Evolutionary conservation across 208 protist genomes (phyloP).

Genomic region (Trypanosoma mega): DNA sequence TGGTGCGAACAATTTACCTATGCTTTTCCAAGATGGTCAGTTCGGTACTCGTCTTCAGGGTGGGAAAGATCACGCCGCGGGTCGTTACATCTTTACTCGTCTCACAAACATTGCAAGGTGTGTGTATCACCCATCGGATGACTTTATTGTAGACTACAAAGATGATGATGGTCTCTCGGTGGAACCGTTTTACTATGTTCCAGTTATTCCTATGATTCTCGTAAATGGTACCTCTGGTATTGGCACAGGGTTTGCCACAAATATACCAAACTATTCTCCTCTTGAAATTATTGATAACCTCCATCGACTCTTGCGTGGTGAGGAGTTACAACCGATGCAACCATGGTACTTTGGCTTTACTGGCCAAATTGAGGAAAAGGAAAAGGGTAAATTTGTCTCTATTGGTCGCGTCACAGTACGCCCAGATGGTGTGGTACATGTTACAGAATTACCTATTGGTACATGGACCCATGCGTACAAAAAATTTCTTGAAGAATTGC

Average conservation of each 20-base stretch:
- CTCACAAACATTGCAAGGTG: constrained; percentile 93
- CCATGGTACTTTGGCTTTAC: constrained; percentile 99
- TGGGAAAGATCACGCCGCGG: constrained; percentile 98
- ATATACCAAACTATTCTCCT: constrained; percentile 99
- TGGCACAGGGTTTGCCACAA: constrained; percentile 99
- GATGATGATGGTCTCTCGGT: constrained; percentile 99
- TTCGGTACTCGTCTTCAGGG: constrained; percentile 99
- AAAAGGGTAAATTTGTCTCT: constrained; percentile 82
- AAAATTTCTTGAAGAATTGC: constrained; percentile 92
- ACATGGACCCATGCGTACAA: constrained; percentile 97
- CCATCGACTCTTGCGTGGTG: constrained; percentile 75
- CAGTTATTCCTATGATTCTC: constrained; percentile 99
- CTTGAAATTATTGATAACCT: constrained; percentile 94
- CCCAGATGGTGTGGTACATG: constrained; percentile 84
- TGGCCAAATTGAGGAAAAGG: constrained; percentile 83
- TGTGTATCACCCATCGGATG: constrained; percentile 98
- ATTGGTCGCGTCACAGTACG: constrained; percentile 63
- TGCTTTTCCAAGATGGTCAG: constrained; percentile 97
- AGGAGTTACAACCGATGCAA: constrained; percentile 74
- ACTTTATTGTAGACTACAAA: constrained; percentile 96
- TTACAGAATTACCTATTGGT: constrained; percentile 97
- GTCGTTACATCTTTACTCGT: constrained; percentile 99
- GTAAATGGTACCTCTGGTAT: constrained; percentile 99
- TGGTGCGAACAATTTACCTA: constrained; percentile 99
- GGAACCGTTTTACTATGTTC: constrained; percentile 99